Percentiles rank a stretch among this genome's conserved stretches.
phyloP scores from a whole-genome alignment of 371 early-diverging fungal species.

The Circinella minor region DNA sequence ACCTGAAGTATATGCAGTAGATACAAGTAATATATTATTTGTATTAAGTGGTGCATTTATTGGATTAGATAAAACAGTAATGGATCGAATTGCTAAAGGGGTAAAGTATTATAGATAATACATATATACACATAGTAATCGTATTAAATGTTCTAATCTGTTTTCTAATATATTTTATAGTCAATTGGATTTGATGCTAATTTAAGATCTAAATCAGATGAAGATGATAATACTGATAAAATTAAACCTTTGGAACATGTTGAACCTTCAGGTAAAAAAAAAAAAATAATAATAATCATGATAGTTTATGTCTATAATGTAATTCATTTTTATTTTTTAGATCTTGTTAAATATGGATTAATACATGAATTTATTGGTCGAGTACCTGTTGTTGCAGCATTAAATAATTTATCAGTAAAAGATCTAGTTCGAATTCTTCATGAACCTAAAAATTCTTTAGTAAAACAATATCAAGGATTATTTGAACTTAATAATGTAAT shows the following conservation, averaged over 20 bases:
- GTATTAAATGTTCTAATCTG: too few species aligned
- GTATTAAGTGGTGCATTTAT: slow-evolving; percentile 93
- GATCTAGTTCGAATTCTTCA: slow-evolving; percentile 80
- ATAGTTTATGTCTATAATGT: too few species aligned
- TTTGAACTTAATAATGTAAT: slow-evolving; percentile 65
- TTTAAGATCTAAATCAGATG: slow-evolving; percentile 33
- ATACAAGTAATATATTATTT: slow-evolving; percentile 92
- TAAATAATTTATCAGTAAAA: slow-evolving; percentile 67
- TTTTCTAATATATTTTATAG: slow-evolving; percentile 18
- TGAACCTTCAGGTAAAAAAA: slow-evolving; percentile 74
- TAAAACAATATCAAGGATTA: slow-evolving; percentile 83
- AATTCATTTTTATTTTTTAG: slow-evolving; percentile 27
- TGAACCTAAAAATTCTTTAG: slow-evolving; percentile 85
- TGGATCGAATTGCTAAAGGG: slow-evolving; percentile 80
- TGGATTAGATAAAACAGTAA: slow-evolving; percentile 83
- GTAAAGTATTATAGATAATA: slow-evolving; percentile 29
- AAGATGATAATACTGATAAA: slow-evolving; percentile 6
- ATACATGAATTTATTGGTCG: slow-evolving; percentile 94
- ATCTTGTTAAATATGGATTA: slow-evolving; percentile 86
- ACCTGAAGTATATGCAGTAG: slow-evolving; percentile 76
- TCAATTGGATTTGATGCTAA: slow-evolving; percentile 81
- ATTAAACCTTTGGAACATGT: slow-evolving; percentile 55
- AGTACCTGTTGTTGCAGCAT: slow-evolving; percentile 82
- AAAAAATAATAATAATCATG: neutral
- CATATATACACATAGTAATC: too few species aligned